Base-by-base conservation (phyloP, 1,139 yeast genomes). In the Diutina catenulata region DNA sequence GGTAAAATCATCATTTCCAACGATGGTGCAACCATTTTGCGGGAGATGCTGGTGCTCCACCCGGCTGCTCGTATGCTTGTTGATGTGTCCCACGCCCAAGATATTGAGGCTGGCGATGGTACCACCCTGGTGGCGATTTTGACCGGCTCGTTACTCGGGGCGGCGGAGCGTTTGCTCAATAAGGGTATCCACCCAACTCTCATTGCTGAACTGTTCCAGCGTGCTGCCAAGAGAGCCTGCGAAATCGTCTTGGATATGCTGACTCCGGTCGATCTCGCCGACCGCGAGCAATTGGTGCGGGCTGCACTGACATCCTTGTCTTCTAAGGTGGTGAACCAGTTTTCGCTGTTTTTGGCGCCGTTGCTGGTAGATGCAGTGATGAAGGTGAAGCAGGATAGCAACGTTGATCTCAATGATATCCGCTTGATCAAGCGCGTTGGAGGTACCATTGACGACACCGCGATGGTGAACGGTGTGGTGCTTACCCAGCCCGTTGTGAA, bases 11-110 rank as follows among this genome's bases (percentile, higher is more conserved):
- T 91, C 53, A 88, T 93, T 48, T 87, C 97, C 45, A 93, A 91
- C 57, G 99, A 91, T 61, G 99, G 99, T 32, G 97, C 94, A 56
- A 87, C 97, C 14, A 93, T 93, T 51, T 68, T 93, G 49, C 81
- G 86, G 53, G 97, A 93, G 56, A 91, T 93, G 93, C 97, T 96
- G 8, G 94, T 93, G 33, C 70, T 93, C 50, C 98, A 87, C 57
- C 98, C 99, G 2, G 99, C 96, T 2, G 98, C 98, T 3, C 80
- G 88, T 53, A 91, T 93, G 97, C 73, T 91, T 49, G 98, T 91
- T 38, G 98, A 93, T 56, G 86, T 93, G 22, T 81, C 95, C 45
- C 95, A 91, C 37, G 97, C 98, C 1, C 98, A 91, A 60, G 98
- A 91, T 52, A 80, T 88, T 26, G 99, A 88, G 57, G 97, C 98